Base-by-base conservation (phyloP, 345 rosid species). In the Theobroma cacao region DNA sequence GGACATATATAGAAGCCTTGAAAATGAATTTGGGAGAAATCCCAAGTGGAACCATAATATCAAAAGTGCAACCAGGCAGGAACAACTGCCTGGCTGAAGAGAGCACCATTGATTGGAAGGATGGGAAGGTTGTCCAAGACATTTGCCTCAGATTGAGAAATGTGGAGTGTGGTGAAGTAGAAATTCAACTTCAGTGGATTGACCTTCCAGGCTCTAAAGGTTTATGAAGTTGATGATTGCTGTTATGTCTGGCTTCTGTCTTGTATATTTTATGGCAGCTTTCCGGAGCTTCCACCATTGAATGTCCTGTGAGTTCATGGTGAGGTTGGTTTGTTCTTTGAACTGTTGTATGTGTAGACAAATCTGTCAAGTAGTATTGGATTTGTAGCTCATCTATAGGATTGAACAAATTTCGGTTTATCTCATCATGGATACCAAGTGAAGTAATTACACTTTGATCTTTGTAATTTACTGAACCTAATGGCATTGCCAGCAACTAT, bases 81-180 rank as follows among this genome's bases (percentile, higher is more conserved):
- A 83, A 80, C 63, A 96, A 94, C 80, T 92, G 93, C 83, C 86
- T 92, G 8, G 80, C 93, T 0, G 94, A 96, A 66, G 94, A 91
- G 83, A 91, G 92, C 77, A 58, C 75, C 24, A 74, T 94, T 56
- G 41, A 70, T 10, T 91, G 86, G 85, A 22, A 22, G 0, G 90
- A 90, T 1, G 86, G 89, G 77, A 84, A 80, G 81, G 82, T 94
- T 60, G 81, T 90, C 65, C 97, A 96, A 56, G 92, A 90, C 66
- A 75, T 94, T 4, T 85, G 79, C 84, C 91, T 96, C 76, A 85
- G 95, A 77, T 80, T 96, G 79, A 80, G 89, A 75, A 89, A 96
- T 9, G 98, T 94, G 3, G 99, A 96, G 82, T 91, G 97, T 3
- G 97, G 99, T 15, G 95, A 96, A 78, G 90, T 92, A 30, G 97